These are phyloP conservation scores for Fusarium sambucinum DNA, from an alignment of 2,329 filamentous ascomycete genomes.

Conservation along the genomic window DNA sequence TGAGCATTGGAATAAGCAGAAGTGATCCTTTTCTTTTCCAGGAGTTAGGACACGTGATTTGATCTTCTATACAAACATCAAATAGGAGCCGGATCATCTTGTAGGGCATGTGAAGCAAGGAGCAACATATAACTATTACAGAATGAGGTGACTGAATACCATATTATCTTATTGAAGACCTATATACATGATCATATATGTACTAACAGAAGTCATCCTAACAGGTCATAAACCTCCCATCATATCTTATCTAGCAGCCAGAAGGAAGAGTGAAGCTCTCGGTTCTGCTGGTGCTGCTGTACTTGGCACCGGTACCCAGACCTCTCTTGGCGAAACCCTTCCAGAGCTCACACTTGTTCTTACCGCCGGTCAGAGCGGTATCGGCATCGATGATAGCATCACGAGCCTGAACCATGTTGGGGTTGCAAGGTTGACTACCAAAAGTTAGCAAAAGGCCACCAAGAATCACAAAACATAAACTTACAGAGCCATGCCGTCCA, in stretches of 20 bases:
- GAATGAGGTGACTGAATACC: neutral
- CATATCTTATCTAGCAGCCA: slow-evolving; percentile 38
- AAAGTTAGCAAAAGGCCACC: neutral
- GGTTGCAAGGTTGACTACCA: slow-evolving; percentile 65
- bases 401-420: slow-evolving; percentile 64
- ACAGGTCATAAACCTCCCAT: neutral
- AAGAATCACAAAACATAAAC: neutral
- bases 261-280: slow-evolving; percentile 50
- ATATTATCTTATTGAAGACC: neutral
- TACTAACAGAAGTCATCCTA: neutral
- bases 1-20: accelerated
- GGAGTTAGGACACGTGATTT: neutral
- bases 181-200: slow-evolving; percentile 16
- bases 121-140: neutral
- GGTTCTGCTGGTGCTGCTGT: slow-evolving; percentile 45
- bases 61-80: accelerated
- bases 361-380: slow-evolving; percentile 61
- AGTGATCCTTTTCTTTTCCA: accelerated
- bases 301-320: slow-evolving; percentile 57
- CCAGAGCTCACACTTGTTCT: slow-evolving; percentile 66
- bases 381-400: slow-evolving; percentile 69
- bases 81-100: accelerated
- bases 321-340: slow-evolving; percentile 68
- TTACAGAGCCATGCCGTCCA: slow-evolving; percentile 63
- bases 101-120: neutral